Conservation (phyloP, 106 monocot species). For the Acorus calamus region DNA sequence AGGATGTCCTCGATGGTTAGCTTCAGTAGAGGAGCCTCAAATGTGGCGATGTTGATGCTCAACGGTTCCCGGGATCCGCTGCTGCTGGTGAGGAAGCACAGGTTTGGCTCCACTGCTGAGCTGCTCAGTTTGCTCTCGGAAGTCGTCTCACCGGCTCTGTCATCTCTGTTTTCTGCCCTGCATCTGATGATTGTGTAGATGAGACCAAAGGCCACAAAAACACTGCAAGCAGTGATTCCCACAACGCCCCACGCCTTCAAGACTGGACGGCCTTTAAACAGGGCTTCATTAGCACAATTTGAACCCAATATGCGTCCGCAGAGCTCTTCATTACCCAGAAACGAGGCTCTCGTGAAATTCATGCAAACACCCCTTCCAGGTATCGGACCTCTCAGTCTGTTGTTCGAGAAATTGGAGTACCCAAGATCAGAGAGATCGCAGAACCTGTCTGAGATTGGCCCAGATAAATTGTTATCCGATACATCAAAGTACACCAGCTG, state of each 20-base stretch:
- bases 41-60: too few species aligned
- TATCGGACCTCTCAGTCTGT: not conserved
- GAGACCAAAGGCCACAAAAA: not conserved
- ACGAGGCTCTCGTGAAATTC: not conserved
- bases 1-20: too few species aligned
- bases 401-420: not conserved
- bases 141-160: not conserved
- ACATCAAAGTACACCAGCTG: slow-evolving; percentile 2
- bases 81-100: not conserved
- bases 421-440: not conserved
- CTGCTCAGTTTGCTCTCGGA: not conserved
- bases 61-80: too few species aligned
- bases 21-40: too few species aligned
- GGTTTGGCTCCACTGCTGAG: not conserved
- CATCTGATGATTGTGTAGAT: not conserved
- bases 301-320: not conserved
- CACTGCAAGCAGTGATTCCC: not conserved
- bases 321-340: not conserved
- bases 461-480: not conserved
- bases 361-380: not conserved
- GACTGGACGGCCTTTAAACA: not conserved
- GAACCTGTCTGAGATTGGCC: not conserved
- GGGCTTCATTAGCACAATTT: not conserved
- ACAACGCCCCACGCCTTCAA: not conserved
- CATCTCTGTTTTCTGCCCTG: not conserved